Evolutionary conservation across 2,329 filamentous ascomycete genomes (phyloP).

Genomic region (Stagonosporopsis tanaceti): DNA sequence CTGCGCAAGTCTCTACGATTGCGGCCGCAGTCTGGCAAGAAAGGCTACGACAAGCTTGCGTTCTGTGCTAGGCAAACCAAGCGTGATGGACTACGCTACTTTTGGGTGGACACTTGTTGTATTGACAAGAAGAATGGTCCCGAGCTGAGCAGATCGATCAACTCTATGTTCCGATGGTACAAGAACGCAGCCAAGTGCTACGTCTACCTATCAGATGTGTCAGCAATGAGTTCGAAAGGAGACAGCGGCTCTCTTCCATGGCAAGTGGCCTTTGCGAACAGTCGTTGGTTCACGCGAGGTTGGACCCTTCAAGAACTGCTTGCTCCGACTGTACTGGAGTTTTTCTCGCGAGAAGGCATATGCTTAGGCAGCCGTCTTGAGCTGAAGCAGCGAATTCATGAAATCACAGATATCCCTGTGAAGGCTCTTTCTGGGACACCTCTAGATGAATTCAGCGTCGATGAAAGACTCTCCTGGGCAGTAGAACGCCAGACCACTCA

Average conservation of each 20-base stretch:
- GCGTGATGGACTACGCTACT: conserved; percentile 15
- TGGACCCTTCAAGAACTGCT: conserved; percentile 33
- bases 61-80: conserved; percentile 29
- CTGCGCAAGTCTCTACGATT: not conserved
- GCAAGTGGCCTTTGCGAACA: conserved; percentile 12
- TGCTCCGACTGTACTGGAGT: conserved; percentile 20
- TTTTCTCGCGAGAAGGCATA: conserved; percentile 21
- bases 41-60: conserved; percentile 17
- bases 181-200: conserved; percentile 23
- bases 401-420: conserved; percentile 20
- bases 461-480: conserved; percentile 32
- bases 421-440: conserved; percentile 8
- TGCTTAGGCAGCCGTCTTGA: conserved; percentile 19
- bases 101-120: conserved; percentile 31
- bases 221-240: not conserved
- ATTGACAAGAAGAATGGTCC: conserved; percentile 25
- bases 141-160: conserved; percentile 24
- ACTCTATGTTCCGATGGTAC: conserved; percentile 34
- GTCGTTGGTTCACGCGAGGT: conserved; percentile 29
- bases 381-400: conserved; percentile 9
- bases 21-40: not conserved
- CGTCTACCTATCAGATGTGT: conserved; percentile 28
- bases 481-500: conserved; percentile 31
- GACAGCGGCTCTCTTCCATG: not conserved
- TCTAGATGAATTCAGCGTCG: conserved; percentile 18